Evolutionary conservation across 1,284 basidiomycete species (phyloP).

Genomic region (Cystobasidiaceae sp.): DNA sequence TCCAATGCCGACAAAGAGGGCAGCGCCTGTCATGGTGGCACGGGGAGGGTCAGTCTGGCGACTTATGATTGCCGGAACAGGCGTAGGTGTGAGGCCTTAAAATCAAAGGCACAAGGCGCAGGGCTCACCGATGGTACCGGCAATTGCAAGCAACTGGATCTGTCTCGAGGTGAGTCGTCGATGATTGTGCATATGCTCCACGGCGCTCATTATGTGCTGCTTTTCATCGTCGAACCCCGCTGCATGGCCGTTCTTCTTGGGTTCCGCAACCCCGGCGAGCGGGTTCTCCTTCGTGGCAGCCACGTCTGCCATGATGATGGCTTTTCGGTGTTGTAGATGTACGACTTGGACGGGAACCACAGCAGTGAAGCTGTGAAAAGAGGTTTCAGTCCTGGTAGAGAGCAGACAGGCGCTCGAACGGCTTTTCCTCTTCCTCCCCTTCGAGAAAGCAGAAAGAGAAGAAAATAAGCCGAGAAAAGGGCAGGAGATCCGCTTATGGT

Average conservation of each 20-base stretch:
- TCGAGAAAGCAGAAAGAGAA: no score
- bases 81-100: neutral
- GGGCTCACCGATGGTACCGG: constrained; percentile 27
- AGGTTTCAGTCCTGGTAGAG: no score
- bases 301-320: constrained; percentile 6
- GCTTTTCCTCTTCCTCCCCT: no score
- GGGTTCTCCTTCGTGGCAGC: constrained; percentile 18
- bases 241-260: neutral
- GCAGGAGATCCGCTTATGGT: no score
- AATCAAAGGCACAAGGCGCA: neutral
- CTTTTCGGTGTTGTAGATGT: no score
- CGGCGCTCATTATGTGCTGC: constrained; percentile 8
- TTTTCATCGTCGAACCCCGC: neutral
- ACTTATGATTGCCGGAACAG: neutral
- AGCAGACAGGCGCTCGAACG: no score
- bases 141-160: constrained; percentile 29
- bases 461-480: no score
- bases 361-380: no score
- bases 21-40: constrained; percentile 3
- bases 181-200: constrained; percentile 31
- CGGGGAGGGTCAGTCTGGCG: neutral
- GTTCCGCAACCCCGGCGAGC: constrained; percentile 22
- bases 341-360: no score
- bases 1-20: constrained; percentile 31
- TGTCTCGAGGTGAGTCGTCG: constrained; percentile 23